Evolutionary conservation across 495 filamentous ascomycete species (phyloP), one percentile per base, ranked within the genome.

Genomic region (Endocarpon pusillum): DNA sequence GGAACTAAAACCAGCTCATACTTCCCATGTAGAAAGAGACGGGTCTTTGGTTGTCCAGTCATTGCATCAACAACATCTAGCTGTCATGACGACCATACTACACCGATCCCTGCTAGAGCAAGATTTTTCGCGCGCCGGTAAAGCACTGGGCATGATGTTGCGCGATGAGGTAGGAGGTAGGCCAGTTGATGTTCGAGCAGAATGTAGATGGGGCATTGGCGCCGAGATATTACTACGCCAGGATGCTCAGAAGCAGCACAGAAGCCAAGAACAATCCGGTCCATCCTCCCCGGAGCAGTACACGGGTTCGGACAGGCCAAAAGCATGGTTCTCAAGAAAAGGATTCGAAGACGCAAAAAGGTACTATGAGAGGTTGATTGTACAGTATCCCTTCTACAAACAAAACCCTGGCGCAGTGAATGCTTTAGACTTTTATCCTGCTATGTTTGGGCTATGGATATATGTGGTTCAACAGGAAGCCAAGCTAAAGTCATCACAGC

Each of bases 401-500:
- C 40, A 45, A n/a, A 38, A 47, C 11, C 59, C 66, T 2, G 42
- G 52, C 36, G 49, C 47, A 16, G 47, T 61, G 27, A 69, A 59
- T 41, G 52, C 73, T 18, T 35, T 67, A 30, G 59, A 68, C 19
- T 77, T 80, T 42, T 77, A 76, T 41, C 69, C 70, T 4, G 69
- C 67, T n/a, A 69, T 80, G 68, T 69, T 78, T 28, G 64, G 63
- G 3, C 53, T 76, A 11, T 78, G 75, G 71, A 59, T 81, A 17
- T 75, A 71, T 42, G 60, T 69, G 12, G 49, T 69, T 1, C 62
- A 74, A 36, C 54, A 64, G 33, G 54, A 64, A 39, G 62, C 57
- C 41, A 62, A 54, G 24, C 5, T 7, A 31, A 31, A n/a, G n/a
- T n/a, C n/a, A n/a, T n/a, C n/a, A n/a, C n/a, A n/a, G n/a, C n/a